These are phyloP conservation scores for Cardamine resedifolia DNA, from an alignment of 345 rosid species.

Conservation along the genomic window DNA sequence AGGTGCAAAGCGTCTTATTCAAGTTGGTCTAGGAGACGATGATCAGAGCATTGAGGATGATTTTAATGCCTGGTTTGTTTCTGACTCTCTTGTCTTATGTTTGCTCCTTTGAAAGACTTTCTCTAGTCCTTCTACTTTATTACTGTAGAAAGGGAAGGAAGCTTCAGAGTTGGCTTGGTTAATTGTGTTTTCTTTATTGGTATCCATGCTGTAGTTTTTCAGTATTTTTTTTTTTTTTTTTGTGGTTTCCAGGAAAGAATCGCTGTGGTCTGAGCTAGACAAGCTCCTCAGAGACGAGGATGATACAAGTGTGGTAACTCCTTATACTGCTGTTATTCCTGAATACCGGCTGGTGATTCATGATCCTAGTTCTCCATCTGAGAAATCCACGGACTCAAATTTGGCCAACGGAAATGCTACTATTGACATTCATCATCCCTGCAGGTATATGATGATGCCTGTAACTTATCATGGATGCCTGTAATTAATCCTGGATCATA, in stretches of 20 bases:
- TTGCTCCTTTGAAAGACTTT: constrained; percentile 4
- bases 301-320: constrained; percentile 71
- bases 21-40: constrained; percentile 95
- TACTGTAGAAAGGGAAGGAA: constrained; percentile 15
- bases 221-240: not conserved
- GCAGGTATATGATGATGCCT: constrained; percentile 53
- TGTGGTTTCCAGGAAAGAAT: constrained; percentile 61
- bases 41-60: constrained; percentile 99
- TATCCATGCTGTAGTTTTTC: not conserved
- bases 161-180: constrained; percentile 9
- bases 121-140: not conserved
- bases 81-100: not conserved
- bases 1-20: constrained; percentile 71
- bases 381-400: constrained; percentile 40
- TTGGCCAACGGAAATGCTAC: constrained; percentile 60
- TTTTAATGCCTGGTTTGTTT: constrained; percentile 62
- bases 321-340: constrained; percentile 83
- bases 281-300: constrained; percentile 76
- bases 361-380: constrained; percentile 44
- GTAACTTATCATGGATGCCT: not conserved
- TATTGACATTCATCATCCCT: constrained; percentile 84
- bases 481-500: not conserved
- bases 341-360: constrained; percentile 82
- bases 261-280: constrained; percentile 84
- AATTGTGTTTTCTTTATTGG: not conserved